Base-by-base conservation (phyloP, 257 asterid species). In the Cinchona pubescens region DNA sequence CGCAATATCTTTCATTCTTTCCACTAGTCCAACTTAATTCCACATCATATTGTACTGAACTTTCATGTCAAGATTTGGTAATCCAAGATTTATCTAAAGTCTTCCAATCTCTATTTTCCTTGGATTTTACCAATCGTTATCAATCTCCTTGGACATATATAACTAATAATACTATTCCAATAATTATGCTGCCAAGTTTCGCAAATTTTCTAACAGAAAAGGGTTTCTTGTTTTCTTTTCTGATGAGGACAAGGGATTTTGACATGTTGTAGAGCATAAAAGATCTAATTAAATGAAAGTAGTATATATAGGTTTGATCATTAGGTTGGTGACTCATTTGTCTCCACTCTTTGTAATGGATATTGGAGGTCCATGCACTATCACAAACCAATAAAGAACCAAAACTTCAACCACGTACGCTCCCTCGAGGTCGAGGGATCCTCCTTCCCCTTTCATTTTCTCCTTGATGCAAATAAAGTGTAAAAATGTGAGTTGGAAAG, bases 351-450 rank as follows among this genome's bases (percentile, higher is more conserved):
- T 82, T 76, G 80, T 45, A 78, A n/a, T n/a, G n/a, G n/a, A n/a
- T n/a, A n/a, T n/a, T 74, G 82, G 90, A 89, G 94, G 94, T 82
- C 86, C 88, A 81, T 61, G 74, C 94, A 91, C 86, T 84, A 84
- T 74, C 78, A 65, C 30, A 88, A 82, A 83, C 86, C 85, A 84
- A 72, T 86, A 80, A 77, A 82, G 73, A 80, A 75, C 64, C 76
- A 59, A 76, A 67, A 64, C 59, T 61, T 61, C 59, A 78, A 53
- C 79, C 84, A 90, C 96, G 96, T 83, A 90, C 96, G 96, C 98
- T 91, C 98, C 96, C 74, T 87, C 77, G 40, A 81, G 75, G 67
- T 71, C 71, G 67, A n/a, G n/a, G n/a, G n/a, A n/a, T 73, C 69
- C 74, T 62, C 37, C 67, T 30, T 37, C 30, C 43, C 37, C 43